Evolutionary conservation across 805 yeast genomes (phyloP).

Genomic region (Trichomonascus vanleenenianus): DNA sequence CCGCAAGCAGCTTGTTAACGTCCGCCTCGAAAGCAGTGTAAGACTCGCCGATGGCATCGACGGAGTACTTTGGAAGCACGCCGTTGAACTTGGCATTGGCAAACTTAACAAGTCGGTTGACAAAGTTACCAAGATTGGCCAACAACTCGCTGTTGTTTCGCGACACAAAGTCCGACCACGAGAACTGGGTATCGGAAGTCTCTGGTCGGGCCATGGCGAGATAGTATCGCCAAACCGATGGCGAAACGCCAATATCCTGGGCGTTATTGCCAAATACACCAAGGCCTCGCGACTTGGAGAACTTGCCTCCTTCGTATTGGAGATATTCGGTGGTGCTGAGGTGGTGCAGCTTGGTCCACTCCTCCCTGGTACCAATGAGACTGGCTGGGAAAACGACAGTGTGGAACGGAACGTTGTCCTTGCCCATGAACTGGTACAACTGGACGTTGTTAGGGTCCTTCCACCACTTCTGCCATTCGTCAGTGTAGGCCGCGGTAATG

Average conservation of each 20-base stretch:
- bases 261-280: conserved; percentile 99
- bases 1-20: conserved; percentile 50
- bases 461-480: conserved; percentile 92
- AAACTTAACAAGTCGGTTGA: conserved; percentile 87
- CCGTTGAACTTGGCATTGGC: conserved; percentile 87
- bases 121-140: conserved; percentile 95
- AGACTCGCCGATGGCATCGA: conserved; percentile 40
- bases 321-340: conserved; percentile 91
- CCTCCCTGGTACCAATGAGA: conserved; percentile 77
- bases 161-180: conserved; percentile 94
- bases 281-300: conserved; percentile 93
- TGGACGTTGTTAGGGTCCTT: conserved; percentile 80
- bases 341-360: conserved; percentile 89
- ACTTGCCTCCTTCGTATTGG: conserved; percentile 97
- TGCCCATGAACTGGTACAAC: conserved; percentile 97
- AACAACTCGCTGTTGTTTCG: conserved; percentile 89
- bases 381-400: conserved; percentile 96
- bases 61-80: conserved; percentile 65
- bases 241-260: conserved; percentile 79
- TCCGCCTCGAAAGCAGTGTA: conserved; percentile 39
- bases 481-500: conserved; percentile 87
- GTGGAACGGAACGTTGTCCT: conserved; percentile 98
- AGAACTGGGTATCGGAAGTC: conserved; percentile 90
- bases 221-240: conserved; percentile 97
- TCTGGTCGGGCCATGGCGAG: conserved; percentile 91